Base-by-base conservation (phyloP, 768 basidiomycete species). In the Rhizopogon vesiculosus region DNA sequence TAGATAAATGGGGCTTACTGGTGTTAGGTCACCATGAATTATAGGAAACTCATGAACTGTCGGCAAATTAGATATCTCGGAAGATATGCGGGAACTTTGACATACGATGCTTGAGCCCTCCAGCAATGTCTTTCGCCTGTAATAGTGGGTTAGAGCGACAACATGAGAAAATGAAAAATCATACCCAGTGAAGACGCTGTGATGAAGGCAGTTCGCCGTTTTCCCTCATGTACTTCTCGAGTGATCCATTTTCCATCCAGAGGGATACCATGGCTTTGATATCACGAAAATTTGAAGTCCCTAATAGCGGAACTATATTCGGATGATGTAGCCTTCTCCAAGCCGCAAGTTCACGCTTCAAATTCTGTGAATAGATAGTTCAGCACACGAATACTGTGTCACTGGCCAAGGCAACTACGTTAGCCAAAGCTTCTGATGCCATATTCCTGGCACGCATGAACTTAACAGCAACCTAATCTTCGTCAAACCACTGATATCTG, bases 61-160 rank as follows among this genome's bases (percentile, higher is more conserved):
- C 5, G 12, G n/a, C 8, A 22, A 12, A 7, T 46, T 4, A 18
- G 45, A 46, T 5, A 29, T 56, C 12, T 51, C 38, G 18, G 5
- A 42, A 13, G 55, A 7, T 31, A 25, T 10, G 3, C 12, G 0
- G 39, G 12, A 28, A 19, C 18, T n/a, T 12, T 5, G 28, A 57
- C 53, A 13, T 48, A 57, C 56, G 51, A 35, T 55, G 54, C 9
- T 19, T 40, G n/a, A 57, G 44, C n/a, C 53, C 56, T 12, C 19
- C 31, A 5, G 54, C 54, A 13, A 57, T 35, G 15, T 49, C 53
- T 9, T 55, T 13, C 45, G 19, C 7, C 45, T 46, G 31, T 15
- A 1, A 33, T 13, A 46, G 6, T 7, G 13, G 13, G 18, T 25
- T 19, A 38, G 3, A 46, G 12, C 1, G 12, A 46, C 8, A 3